Percentiles rank a stretch among this genome's conserved stretches.
Evolutionary conservation across 306 rosid genomes (phyloP).

Genomic region (Trifolium subterraneum): DNA sequence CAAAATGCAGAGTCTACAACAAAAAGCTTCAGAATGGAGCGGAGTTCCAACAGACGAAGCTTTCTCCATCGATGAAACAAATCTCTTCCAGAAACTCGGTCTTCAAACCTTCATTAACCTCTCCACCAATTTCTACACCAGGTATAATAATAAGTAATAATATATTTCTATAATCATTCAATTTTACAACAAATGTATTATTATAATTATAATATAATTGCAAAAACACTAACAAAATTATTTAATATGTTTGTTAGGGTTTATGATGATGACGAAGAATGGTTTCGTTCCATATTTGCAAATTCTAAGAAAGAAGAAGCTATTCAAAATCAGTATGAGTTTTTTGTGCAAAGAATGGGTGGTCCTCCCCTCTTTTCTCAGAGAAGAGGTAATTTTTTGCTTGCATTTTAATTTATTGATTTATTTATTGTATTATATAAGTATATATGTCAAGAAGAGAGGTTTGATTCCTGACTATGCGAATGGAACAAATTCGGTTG

Average conservation of each 20-base stretch:
- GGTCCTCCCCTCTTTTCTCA: conserved; percentile 85
- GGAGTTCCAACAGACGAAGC: conserved; percentile 68
- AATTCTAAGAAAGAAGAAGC: conserved; percentile 75
- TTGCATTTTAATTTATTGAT: too few species aligned
- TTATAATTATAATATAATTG: not conserved
- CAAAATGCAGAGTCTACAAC: conserved; percentile 69
- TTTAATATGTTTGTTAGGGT: conserved; percentile 48
- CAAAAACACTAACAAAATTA: not conserved
- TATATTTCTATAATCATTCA: not conserved
- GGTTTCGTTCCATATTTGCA: conserved; percentile 85
- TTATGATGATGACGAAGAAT: conserved; percentile 82
- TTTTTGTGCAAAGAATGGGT: conserved; percentile 89
- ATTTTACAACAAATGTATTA: not conserved
- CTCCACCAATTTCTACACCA: conserved; percentile 88
- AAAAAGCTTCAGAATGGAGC: conserved; percentile 88
- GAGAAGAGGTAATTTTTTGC: conserved; percentile 61
- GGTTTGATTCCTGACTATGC: too few species aligned
- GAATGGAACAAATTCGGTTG: too few species aligned
- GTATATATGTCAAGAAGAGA: too few species aligned
- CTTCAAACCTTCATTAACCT: conserved; percentile 77
- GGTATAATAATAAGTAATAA: conserved; percentile 49
- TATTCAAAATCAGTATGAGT: conserved; percentile 88
- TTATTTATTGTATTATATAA: too few species aligned
- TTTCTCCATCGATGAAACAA: conserved; percentile 74
- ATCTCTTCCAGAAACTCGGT: conserved; percentile 73